Conservation (phyloP, 2,329 filamentous ascomycete species). For the Ophiostoma sp. region DNA sequence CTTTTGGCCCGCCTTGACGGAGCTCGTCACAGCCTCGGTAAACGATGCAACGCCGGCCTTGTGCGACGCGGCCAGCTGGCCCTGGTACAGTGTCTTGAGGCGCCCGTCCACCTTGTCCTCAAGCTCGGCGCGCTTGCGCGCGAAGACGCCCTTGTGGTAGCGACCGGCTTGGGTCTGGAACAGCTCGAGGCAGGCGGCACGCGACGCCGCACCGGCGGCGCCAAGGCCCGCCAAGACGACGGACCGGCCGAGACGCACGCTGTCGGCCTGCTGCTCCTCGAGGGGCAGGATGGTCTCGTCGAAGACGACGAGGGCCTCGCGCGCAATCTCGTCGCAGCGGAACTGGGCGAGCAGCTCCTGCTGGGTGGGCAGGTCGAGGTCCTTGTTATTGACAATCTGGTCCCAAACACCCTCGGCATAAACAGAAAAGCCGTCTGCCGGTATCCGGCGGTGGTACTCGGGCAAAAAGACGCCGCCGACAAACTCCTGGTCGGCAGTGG, state of each 20-base stretch:
- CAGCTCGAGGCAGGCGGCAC: constrained; percentile 71
- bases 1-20: constrained; percentile 91
- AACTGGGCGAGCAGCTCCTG: constrained; percentile 97
- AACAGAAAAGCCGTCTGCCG: constrained; percentile 91
- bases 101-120: constrained; percentile 84
- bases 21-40: constrained; percentile 79
- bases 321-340: constrained; percentile 92
- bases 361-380: constrained; percentile 92
- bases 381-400: constrained; percentile 98
- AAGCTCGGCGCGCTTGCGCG: constrained; percentile 79
- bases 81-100: constrained; percentile 82
- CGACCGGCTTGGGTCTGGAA: constrained; percentile 90
- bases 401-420: constrained; percentile 97
- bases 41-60: constrained; percentile 84
- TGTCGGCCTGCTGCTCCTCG: constrained; percentile 81
- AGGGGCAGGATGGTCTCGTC: constrained; percentile 79
- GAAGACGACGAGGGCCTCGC: constrained; percentile 82
- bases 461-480: constrained; percentile 83
- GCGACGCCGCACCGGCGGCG: constrained; percentile 67
- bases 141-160: constrained; percentile 95
- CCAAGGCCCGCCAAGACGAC: constrained; percentile 76
- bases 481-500: constrained; percentile 67
- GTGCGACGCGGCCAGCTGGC: constrained; percentile 85
- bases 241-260: constrained; percentile 69
- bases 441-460: constrained; percentile 93